These are phyloP conservation scores for Populus hybrid DNA, from an alignment of 441 rosid genomes.

Conservation along the genomic window DNA sequence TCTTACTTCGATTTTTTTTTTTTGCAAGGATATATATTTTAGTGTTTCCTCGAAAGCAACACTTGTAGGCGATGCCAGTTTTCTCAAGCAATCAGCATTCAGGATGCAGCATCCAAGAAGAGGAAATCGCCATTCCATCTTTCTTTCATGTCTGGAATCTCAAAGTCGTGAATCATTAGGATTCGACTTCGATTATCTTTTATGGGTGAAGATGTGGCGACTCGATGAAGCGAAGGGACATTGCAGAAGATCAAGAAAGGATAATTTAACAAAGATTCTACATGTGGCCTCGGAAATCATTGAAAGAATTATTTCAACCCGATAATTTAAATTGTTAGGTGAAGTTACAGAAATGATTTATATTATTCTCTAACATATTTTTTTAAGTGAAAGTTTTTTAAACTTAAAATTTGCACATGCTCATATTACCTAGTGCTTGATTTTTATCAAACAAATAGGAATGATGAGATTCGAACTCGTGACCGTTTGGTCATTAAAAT, in stretches of 20 bases:
- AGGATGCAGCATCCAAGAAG: constrained; percentile 9
- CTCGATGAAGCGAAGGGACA: constrained; percentile 11
- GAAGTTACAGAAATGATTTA: too few species aligned
- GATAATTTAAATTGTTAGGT: too few species aligned
- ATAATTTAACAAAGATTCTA: not conserved
- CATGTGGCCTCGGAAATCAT: constrained; percentile 15
- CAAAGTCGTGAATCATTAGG: constrained; percentile 15
- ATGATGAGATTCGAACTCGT: too few species aligned
- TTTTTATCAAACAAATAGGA: too few species aligned
- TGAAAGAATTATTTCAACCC: too few species aligned
- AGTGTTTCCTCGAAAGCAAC: constrained; percentile 46
- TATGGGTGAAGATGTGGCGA: not conserved
- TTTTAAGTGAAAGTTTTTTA: too few species aligned
- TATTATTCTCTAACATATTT: too few species aligned
- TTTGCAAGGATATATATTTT: not conserved
- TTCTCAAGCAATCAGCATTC: constrained; percentile 20
- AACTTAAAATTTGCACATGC: too few species aligned
- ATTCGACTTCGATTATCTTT: constrained; percentile 5
- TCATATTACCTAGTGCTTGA: too few species aligned
- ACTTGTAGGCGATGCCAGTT: constrained; percentile 38
- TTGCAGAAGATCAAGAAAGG: not conserved
- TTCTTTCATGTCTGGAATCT: not conserved
- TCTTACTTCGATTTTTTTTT: not conserved
- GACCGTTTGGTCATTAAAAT: too few species aligned
- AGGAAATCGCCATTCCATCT: not conserved